Evolutionary conservation across 1,284 basidiomycete genomes (phyloP), one percentile per base, ranked within the genome.

Genomic region (Heterobasidion annosum): DNA sequence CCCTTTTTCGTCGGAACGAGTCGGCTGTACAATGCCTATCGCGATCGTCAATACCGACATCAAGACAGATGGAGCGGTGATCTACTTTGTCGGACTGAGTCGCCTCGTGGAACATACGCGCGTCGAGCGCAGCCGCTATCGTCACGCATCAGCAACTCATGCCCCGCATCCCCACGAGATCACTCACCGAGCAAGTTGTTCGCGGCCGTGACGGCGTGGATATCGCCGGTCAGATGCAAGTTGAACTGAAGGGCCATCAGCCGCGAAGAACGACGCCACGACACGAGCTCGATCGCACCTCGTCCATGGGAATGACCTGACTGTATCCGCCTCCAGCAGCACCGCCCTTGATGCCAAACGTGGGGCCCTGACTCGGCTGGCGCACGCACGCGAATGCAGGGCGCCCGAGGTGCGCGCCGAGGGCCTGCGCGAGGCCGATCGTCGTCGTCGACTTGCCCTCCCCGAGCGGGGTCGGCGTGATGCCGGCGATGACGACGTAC

Each of bases 371-470:
- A 70, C 93, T 96, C 1, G 96, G 96, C 69, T 99, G 97, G 57
- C 96, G 89, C n/a, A 99, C 95, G 70, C 94, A 98, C 52, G 97
- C 97, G 71, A 98, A 99, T 9, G 93, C 82, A 15, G 91, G 87
- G 60, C 96, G 93, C 58, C 87, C 85, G 40, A 99, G 82, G 68
- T 98, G 94, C 50, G 95, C 96, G 56, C 94, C 94, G 58, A 99
- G 82, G 33, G 96, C 96, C 71, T 99, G 96, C 5, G 93, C 93
- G 55, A 99, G 80, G 67, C 96, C 96, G 61, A 99, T 95, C 15
- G 97, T 98, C 1, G 97, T 99, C 12, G 96, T 99, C 12, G 95
- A 98, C 73, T 99, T 99, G 58, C 97, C 97, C 75, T 99, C 96
- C 52, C 96, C 96, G 45, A 99, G 80, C 15, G 96, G 97, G 7